These are phyloP conservation scores for Apocynum venetum DNA, from an alignment of 257 asterid species.

Conservation along the genomic window DNA sequence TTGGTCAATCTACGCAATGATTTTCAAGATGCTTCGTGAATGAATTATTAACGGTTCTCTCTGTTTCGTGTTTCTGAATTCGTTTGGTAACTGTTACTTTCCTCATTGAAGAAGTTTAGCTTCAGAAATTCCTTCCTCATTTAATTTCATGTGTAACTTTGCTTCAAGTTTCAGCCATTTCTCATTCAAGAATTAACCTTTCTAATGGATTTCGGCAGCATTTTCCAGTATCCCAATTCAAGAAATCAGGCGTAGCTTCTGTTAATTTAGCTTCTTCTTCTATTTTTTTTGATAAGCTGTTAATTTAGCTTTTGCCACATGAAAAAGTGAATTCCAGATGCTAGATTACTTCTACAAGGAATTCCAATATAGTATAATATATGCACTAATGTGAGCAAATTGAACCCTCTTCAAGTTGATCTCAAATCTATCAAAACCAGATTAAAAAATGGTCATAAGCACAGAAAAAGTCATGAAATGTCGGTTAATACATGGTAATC, in stretches of 20 bases:
- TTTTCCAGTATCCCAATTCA: neutral
- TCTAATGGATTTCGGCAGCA: neutral
- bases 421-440: neutral
- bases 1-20: neutral
- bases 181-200: neutral
- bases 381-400: neutral
- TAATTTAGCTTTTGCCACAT: neutral
- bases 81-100: neutral
- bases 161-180: neutral
- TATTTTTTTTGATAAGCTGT: no score
- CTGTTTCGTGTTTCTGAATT: neutral
- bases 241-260: neutral
- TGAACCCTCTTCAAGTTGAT: neutral
- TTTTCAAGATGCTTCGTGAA: neutral
- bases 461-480: constrained; percentile 9
- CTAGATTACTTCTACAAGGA: neutral
- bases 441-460: neutral
- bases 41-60: neutral
- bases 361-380: neutral
- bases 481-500: constrained; percentile 14
- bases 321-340: neutral
- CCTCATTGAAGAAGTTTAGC: neutral
- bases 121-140: neutral
- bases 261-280: no score
- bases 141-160: neutral